Evolutionary conservation across 129 eudicot species (phyloP), one percentile per base, ranked within the genome.

Genomic region (Arctium minus): DNA sequence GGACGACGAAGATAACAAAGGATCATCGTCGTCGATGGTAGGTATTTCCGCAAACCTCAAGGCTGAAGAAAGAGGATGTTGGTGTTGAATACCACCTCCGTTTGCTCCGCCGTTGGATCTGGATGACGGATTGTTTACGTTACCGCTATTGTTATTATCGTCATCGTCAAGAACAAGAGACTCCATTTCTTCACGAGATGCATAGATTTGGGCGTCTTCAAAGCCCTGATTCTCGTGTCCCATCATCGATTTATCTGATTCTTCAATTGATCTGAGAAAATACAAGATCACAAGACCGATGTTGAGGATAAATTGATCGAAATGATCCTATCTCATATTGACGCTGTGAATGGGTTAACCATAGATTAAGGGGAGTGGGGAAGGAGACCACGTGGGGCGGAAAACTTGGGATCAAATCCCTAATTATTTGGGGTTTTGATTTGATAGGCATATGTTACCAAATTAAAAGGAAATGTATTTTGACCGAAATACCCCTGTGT

Each of bases 21-120:
- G 87, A n/a, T 64, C 71, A 35, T 82, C 85, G 60, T 86, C 88
- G 33, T 81, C 81, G 75, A 79, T 73, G 69, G 92, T 83, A 36
- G 88, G 79, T 18, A 89, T 87, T 73, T 85, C 93, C 0, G 88
- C 92, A 80, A 89, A 92, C 35, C 87, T 88, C 5, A 82, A 75
- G 15, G 92, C 78, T 13, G 91, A 73, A 73, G 93, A 86, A 6
- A 88, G 89, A n/a, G 88, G 89, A 79, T 89, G 89, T 56, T 56
- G 80, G 29, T 39, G 60, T 67, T 44, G 80, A 68, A 30, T 18
- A 33, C 39, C 71, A 50, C 68, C 86, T 40, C 85, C 85, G 67
- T 74, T 74, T 0, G 74, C 39, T 8, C 72, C 70, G 76, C 84
- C 84, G 74, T 81, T 83, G 33, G 68, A 79, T 65, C 74, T 76